Evolutionary conservation across 441 rosid genomes (phyloP).

Genomic region (Euphorbia schlechtendalii): DNA sequence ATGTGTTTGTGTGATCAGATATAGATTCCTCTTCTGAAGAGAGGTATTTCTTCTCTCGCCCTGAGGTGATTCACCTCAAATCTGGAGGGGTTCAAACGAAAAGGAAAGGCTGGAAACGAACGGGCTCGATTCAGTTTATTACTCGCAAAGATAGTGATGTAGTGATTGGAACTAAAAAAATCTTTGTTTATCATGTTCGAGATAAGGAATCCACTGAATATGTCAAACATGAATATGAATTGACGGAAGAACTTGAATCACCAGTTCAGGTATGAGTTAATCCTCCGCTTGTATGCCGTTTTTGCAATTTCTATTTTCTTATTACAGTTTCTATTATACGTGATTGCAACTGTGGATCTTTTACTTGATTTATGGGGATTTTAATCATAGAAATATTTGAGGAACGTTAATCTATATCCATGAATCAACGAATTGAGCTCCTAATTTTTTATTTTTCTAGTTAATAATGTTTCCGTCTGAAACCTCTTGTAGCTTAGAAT

Average conservation of each 20-base stretch:
- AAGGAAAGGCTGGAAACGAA: slow-evolving; percentile 14
- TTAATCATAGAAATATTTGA: too few relatives aligned
- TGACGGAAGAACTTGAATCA: not conserved
- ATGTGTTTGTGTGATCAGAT: too few relatives aligned
- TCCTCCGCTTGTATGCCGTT: not conserved
- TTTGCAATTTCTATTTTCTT: not conserved
- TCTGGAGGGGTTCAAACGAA: slow-evolving; percentile 10
- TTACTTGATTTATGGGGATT: too few relatives aligned
- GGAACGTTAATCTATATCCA: too few relatives aligned
- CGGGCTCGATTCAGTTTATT: too few relatives aligned
- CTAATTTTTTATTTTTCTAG: too few relatives aligned
- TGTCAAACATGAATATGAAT: slow-evolving; percentile 27
- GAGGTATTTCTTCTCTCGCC: slow-evolving; percentile 37
- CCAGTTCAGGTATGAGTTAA: slow-evolving; percentile 16
- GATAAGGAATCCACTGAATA: slow-evolving; percentile 16
- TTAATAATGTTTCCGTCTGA: not conserved
- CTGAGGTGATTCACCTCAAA: slow-evolving; percentile 1
- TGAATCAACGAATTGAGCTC: too few relatives aligned
- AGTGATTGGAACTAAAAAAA: slow-evolving; percentile 25
- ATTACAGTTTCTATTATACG: not conserved
- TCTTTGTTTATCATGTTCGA: slow-evolving; percentile 25
- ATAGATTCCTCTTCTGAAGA: slow-evolving; percentile 12
- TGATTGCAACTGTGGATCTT: too few relatives aligned
- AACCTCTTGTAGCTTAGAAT: not conserved
- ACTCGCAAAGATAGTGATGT: too few relatives aligned